phyloP scores from a whole-genome alignment of 495 filamentous ascomycete species.

The Penicillium cosmopolitanum region DNA sequence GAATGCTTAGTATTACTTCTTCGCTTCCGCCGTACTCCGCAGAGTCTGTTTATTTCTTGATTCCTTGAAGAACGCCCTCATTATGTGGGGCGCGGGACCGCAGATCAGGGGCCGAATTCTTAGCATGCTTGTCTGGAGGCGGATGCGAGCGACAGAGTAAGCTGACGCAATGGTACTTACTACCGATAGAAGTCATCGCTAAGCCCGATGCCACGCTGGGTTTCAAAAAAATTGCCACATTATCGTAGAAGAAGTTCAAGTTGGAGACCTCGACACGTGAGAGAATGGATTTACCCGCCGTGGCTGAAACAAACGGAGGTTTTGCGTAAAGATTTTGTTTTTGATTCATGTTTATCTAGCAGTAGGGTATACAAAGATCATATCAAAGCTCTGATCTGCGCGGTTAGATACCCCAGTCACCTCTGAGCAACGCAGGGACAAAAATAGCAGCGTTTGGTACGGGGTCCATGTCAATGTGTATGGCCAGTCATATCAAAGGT shows the following conservation, averaged over 20 bases:
- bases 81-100: not conserved
- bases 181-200: not conserved
- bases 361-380: not conserved
- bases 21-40: not conserved
- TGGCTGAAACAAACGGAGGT: too few relatives aligned
- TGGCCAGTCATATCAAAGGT: not conserved
- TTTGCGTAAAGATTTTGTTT: too few relatives aligned
- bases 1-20: too few relatives aligned
- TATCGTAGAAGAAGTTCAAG: not conserved
- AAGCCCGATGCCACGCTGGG: not conserved
- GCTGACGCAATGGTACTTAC: not conserved
- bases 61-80: not conserved
- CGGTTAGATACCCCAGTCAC: not conserved
- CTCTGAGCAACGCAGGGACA: not conserved
- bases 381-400: not conserved
- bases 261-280: too few relatives aligned
- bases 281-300: too few relatives aligned
- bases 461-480: not conserved
- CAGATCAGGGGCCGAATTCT: conserved; percentile 2
- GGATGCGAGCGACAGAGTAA: not conserved
- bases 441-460: not conserved
- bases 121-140: not conserved
- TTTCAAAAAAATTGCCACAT: not conserved
- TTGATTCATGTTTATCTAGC: too few relatives aligned
- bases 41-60: not conserved